Conservation (phyloP, 768 basidiomycete species). For the Serendipita sp. region DNA sequence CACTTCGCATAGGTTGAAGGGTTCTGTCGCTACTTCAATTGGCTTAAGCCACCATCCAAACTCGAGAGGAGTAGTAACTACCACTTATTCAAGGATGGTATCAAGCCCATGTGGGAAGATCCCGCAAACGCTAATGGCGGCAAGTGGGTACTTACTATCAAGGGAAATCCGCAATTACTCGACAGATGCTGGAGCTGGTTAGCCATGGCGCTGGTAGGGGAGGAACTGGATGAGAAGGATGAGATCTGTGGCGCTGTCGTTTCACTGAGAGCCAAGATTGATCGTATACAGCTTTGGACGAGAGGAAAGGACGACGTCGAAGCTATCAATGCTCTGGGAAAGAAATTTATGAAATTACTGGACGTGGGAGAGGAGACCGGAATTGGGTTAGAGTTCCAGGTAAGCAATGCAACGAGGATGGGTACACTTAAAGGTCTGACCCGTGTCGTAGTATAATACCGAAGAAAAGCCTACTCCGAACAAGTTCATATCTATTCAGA, state of each 20-base stretch:
- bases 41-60: constrained; percentile 81
- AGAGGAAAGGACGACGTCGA: constrained; percentile 75
- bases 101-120: constrained; percentile 98
- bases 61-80: constrained; percentile 86
- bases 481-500: constrained; percentile 68
- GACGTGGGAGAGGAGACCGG: constrained; percentile 72
- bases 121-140: constrained; percentile 80
- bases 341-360: constrained; percentile 63
- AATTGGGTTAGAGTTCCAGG: constrained; percentile 84
- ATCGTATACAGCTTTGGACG: constrained; percentile 86
- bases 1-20: constrained; percentile 33
- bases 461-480: constrained; percentile 68
- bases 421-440: not conserved
- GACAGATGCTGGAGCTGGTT: constrained; percentile 86
- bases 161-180: constrained; percentile 57
- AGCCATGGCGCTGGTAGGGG: constrained; percentile 80
- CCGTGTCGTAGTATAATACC: constrained; percentile 50
- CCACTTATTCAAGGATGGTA: constrained; percentile 86
- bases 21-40: constrained; percentile 86
- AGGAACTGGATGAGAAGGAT: constrained; percentile 49
- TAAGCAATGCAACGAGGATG: constrained; percentile 19
- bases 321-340: constrained; percentile 68
- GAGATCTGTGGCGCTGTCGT: constrained; percentile 78
- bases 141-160: constrained; percentile 92
- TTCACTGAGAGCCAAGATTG: constrained; percentile 69